Evolutionary conservation across 257 asterid genomes (phyloP).

Genomic region (Nemophila menziesii): DNA sequence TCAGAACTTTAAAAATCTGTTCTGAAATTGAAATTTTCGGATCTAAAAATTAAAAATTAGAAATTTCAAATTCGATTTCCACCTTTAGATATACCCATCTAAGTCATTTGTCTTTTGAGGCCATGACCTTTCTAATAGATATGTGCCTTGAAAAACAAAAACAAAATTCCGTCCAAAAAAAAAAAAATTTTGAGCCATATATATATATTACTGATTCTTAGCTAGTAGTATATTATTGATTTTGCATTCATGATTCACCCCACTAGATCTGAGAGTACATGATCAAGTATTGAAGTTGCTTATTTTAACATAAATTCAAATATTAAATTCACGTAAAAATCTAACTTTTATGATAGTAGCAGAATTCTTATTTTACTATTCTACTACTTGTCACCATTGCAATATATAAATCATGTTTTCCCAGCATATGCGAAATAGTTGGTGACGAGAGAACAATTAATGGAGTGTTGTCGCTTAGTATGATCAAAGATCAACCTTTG

Average conservation of each 20-base stretch:
- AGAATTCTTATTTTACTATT: not conserved
- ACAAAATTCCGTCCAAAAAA: too few relatives aligned
- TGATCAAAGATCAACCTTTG: conserved; percentile 12
- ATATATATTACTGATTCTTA: not conserved
- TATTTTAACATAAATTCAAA: not conserved
- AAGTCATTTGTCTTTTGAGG: too few relatives aligned
- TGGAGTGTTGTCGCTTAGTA: conserved; percentile 11
- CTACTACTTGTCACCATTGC: conserved; percentile 3
- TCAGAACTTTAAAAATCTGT: too few relatives aligned
- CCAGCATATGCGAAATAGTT: conserved; percentile 6
- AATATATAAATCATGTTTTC: not conserved
- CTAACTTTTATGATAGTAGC: not conserved
- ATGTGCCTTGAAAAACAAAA: too few relatives aligned
- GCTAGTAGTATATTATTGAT: too few relatives aligned
- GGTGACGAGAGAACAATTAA: conserved; percentile 16
- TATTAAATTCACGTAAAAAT: not conserved
- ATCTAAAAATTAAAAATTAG: too few relatives aligned
- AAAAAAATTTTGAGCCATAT: too few relatives aligned
- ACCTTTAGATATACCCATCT: too few relatives aligned
- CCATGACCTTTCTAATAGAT: too few relatives aligned
- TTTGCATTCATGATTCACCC: too few relatives aligned
- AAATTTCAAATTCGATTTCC: too few relatives aligned
- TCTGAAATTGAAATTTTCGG: too few relatives aligned
- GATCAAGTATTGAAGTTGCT: not conserved
- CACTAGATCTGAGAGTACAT: not conserved